Percentiles rank a stretch among this genome's conserved stretches.
Evolutionary conservation across 352 stramenopile genomes (phyloP).

Genomic region (Phytophthora kernoviae): DNA sequence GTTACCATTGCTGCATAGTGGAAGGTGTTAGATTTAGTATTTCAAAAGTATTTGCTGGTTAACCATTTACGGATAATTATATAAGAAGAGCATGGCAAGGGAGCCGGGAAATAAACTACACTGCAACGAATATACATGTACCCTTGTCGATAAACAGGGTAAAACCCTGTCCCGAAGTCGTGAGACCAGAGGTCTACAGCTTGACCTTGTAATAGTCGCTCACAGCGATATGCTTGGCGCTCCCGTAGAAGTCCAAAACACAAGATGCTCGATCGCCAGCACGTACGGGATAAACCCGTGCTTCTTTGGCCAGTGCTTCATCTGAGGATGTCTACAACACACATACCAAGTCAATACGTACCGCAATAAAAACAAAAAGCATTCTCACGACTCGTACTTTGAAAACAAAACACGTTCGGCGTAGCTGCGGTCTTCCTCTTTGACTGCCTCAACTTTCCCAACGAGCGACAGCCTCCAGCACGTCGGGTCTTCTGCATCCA

Average conservation of each 20-base stretch:
- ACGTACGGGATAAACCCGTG: conserved; percentile 61
- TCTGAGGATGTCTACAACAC: conserved; percentile 57
- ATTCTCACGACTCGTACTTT: conserved; percentile 31
- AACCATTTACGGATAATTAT: no score
- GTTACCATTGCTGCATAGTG: no score
- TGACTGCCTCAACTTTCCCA: conserved; percentile 50
- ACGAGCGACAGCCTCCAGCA: conserved; percentile 67
- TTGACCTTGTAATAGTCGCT: conserved; percentile 40
- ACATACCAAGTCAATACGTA: neutral
- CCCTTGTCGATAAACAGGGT: no score
- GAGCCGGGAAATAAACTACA: no score
- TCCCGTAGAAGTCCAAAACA: conserved; percentile 79
- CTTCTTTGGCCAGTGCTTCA: conserved; percentile 63
- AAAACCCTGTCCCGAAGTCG: no score
- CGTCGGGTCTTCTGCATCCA: conserved; percentile 71
- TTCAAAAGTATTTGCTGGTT: no score
- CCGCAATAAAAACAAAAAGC: no score
- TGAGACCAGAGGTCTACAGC: neutral
- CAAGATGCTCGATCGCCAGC: conserved; percentile 59
- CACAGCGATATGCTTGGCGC: conserved; percentile 57
- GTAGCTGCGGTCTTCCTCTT: conserved; percentile 33
- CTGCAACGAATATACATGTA: no score
- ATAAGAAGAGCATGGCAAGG: no score
- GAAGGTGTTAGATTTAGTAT: no score
- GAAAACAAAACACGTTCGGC: conserved; percentile 69